Percentiles rank a stretch among this genome's conserved stretches.
Conservation (phyloP, 2,329 filamentous ascomycete genomes). For the Teratosphaeria destructans region DNA sequence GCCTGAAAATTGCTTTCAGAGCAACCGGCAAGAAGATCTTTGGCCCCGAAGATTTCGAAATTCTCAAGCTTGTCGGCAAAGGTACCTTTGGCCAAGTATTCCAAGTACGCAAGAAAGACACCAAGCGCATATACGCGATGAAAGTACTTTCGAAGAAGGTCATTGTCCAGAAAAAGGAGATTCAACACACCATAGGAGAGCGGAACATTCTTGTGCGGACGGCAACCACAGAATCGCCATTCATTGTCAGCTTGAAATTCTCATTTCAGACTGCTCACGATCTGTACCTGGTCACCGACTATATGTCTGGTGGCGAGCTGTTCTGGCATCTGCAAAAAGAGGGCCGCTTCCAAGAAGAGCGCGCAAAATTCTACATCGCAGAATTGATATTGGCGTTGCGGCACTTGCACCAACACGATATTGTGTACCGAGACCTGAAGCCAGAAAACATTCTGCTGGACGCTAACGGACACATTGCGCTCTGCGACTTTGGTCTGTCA, state of each 20-base stretch:
- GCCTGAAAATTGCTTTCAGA: constrained; percentile 77
- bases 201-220: constrained; percentile 95
- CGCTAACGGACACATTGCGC: constrained; percentile 92
- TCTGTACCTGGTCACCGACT: constrained; percentile 95
- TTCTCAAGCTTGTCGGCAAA: constrained; percentile 92
- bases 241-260: constrained; percentile 96
- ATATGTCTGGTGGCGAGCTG: constrained; percentile 96
- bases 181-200: constrained; percentile 92
- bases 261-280: constrained; percentile 97
- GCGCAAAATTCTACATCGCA: constrained; percentile 97
- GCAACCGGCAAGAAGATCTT: constrained; percentile 82
- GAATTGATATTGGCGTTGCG: constrained; percentile 92
- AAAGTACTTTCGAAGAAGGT: constrained; percentile 99
- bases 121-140: constrained; percentile 94
- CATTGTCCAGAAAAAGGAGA: constrained; percentile 99
- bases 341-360: constrained; percentile 84
- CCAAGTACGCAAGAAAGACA: constrained; percentile 95
- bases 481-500: constrained; percentile 94
- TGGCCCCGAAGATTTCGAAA: constrained; percentile 90
- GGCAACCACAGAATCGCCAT: constrained; percentile 88
- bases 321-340: constrained; percentile 99
- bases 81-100: constrained; percentile 98
- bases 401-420: constrained; percentile 91
- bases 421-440: constrained; percentile 94
- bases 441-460: constrained; percentile 96